Percentiles rank a stretch among this genome's conserved stretches.
Conservation (phyloP, 768 basidiomycete genomes). For the Rhodocollybia butyracea region DNA sequence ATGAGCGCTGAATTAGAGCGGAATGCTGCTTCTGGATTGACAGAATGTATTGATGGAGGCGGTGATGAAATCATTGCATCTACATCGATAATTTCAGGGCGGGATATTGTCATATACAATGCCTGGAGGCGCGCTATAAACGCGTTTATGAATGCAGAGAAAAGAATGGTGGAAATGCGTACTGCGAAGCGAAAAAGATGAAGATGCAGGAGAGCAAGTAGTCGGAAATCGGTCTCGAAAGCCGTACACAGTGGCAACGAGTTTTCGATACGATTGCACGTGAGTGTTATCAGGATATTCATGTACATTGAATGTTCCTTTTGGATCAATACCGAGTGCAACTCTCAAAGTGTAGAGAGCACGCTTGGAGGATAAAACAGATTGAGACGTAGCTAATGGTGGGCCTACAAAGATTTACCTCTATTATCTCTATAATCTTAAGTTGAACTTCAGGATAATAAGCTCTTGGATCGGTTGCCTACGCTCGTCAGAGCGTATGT, state of each 20-base stretch:
- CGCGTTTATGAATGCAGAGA: not conserved
- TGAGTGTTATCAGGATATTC: constrained; percentile 23
- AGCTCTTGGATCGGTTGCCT: constrained; percentile 45
- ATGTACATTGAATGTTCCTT: constrained; percentile 26
- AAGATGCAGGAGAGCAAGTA: not conserved
- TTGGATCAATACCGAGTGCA: constrained; percentile 20
- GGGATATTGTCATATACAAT: not conserved
- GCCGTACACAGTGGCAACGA: constrained; percentile 27
- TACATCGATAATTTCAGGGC: not conserved
- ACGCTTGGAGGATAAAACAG: constrained; percentile 20
- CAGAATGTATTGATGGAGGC: too few species aligned
- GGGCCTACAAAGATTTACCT: not conserved
- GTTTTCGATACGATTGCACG: constrained; percentile 30
- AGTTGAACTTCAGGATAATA: constrained; percentile 51
- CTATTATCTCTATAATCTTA: too few species aligned
- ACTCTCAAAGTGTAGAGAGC: constrained; percentile 33
- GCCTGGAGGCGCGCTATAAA: not conserved
- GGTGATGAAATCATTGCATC: not conserved
- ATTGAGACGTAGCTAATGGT: not conserved
- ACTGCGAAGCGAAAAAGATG: not conserved
- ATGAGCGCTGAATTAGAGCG: too few species aligned
- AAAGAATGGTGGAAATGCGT: not conserved
- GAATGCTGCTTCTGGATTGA: not conserved
- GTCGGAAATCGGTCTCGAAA: not conserved
- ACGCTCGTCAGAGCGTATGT: too few species aligned